These are phyloP conservation scores for Wickerhamiella siamensis DNA, from an alignment of 805 yeast species.

Conservation along the genomic window DNA sequence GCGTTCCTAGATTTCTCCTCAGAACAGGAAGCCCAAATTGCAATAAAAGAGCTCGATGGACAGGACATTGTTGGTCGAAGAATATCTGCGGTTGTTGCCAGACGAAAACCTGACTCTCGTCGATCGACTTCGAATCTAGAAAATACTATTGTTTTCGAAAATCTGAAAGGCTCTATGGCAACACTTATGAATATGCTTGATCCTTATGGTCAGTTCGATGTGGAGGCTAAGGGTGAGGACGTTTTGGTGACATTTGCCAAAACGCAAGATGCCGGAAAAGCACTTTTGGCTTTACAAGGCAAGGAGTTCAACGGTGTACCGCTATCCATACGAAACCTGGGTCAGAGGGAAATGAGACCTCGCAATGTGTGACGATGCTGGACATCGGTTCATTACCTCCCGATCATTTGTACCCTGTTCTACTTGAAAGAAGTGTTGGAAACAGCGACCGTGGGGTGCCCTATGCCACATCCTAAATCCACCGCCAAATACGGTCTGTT, in stretches of 20 bases:
- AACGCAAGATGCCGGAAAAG: slow-evolving; percentile 37
- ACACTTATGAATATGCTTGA: not conserved
- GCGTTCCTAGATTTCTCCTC: slow-evolving; percentile 20
- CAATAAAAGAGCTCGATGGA: not conserved
- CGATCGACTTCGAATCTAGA: not conserved
- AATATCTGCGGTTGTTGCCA: not conserved
- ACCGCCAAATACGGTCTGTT: slow-evolving; percentile 28
- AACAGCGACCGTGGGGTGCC: slow-evolving; percentile 50
- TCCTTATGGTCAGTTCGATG: not conserved
- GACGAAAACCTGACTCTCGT: not conserved
- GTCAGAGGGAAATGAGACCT: not conserved
- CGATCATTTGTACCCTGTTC: not conserved
- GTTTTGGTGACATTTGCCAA: slow-evolving; percentile 37
- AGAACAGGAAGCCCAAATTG: not conserved
- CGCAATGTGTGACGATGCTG: too few relatives aligned
- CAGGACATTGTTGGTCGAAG: slow-evolving; percentile 25
- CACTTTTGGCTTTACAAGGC: slow-evolving; percentile 33
- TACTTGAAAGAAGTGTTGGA: too few relatives aligned
- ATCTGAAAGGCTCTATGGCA: not conserved
- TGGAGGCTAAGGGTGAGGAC: slow-evolving; percentile 16
- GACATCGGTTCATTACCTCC: not conserved
- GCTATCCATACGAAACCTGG: not conserved
- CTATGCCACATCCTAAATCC: slow-evolving; percentile 75
- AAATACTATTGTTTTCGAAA: not conserved
- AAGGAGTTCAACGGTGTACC: not conserved